Evolutionary conservation across 225 moss, liverwort and hornwort genomes (phyloP).

Genomic region (Rhytidiadelphus loreus): DNA sequence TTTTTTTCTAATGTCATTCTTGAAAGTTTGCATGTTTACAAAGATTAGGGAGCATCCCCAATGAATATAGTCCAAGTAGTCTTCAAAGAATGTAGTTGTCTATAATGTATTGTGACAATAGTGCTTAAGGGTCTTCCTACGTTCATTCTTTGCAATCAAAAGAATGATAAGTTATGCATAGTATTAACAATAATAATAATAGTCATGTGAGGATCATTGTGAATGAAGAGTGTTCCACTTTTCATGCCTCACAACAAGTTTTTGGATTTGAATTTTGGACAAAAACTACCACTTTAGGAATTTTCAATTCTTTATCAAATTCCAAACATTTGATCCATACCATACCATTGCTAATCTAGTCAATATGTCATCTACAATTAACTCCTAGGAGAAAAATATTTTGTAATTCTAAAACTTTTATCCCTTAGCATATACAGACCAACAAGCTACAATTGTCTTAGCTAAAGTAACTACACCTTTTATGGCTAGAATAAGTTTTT

Average conservation of each 20-base stretch:
- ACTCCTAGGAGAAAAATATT: fast-evolving
- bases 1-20: no score
- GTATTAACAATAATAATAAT: not conserved
- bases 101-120: not conserved
- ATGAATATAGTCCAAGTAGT: not conserved
- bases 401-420: not conserved
- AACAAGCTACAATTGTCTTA: not conserved
- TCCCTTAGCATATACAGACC: not conserved
- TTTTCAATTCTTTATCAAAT: not conserved
- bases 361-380: not conserved
- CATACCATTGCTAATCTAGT: not conserved
- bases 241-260: no score
- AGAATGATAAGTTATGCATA: not conserved
- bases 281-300: not conserved
- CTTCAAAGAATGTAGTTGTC: not conserved
- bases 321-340: not conserved
- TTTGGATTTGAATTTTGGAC: not conserved
- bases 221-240: no score
- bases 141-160: not conserved
- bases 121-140: not conserved
- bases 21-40: not conserved
- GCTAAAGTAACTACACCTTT: not conserved
- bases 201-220: not conserved
- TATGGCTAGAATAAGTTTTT: not conserved
- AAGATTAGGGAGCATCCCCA: not conserved